These are phyloP conservation scores for Pichia sp. DNA, from an alignment of 1,139 yeast genomes.

Conservation along the genomic window DNA sequence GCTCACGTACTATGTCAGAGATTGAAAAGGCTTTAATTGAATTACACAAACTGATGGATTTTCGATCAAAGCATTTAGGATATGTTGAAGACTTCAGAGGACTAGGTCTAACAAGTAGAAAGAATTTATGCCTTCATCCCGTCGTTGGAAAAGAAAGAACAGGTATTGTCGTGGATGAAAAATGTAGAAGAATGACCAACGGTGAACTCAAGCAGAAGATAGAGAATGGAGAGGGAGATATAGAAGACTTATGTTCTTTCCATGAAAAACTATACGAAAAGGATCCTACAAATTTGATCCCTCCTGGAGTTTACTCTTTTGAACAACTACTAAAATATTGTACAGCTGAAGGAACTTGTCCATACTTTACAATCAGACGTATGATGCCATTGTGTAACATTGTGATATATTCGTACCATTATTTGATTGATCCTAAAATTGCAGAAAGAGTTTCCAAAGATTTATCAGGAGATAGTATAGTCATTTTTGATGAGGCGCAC, in stretches of 20 bases:
- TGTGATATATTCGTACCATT: conserved; percentile 93
- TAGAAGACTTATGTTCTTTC: conserved; percentile 67
- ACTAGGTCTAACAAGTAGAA: conserved; percentile 88
- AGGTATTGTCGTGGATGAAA: conserved; percentile 94
- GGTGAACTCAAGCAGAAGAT: conserved; percentile 75
- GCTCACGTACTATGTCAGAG: conserved; percentile 99
- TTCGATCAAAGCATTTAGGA: conserved; percentile 76
- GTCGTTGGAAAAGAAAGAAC: conserved; percentile 80
- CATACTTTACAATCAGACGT: conserved; percentile 95
- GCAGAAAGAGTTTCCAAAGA: conserved; percentile 93
- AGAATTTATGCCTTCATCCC: conserved; percentile 90
- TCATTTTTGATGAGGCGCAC: conserved; percentile 97
- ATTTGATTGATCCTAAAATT: conserved; percentile 91
- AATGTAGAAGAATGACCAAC: conserved; percentile 89
- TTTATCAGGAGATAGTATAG: conserved; percentile 85
- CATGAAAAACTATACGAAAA: conserved; percentile 84
- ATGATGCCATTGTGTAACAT: conserved; percentile 96
- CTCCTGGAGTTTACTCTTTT: conserved; percentile 91
- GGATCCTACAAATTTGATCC: conserved; percentile 85
- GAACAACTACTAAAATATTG: conserved; percentile 78
- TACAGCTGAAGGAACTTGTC: conserved; percentile 77
- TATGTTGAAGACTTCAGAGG: conserved; percentile 87
- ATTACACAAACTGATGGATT: conserved; percentile 82
- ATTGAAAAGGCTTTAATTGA: conserved; percentile 97
- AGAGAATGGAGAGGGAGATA: conserved; percentile 55